Evolutionary conservation across 73 alveolate genomes (phyloP), one percentile per base, ranked within the genome.

Genomic region (Symbiodinium natans): DNA sequence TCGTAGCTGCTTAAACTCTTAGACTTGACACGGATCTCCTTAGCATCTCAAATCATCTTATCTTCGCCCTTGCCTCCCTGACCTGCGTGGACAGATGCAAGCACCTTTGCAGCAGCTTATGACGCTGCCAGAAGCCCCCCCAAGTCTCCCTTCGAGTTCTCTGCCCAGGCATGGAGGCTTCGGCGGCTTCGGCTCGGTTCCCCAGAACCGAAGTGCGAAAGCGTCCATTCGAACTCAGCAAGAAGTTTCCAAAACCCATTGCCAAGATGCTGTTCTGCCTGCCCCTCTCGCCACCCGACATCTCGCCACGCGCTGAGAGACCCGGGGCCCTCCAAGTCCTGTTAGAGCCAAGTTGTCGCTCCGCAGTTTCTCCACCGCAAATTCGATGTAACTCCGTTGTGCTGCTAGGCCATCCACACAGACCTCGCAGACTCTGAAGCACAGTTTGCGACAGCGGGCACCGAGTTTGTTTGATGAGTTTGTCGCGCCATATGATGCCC

Each of bases 381-480:
- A 46, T 9, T 46, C 21, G 21, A 46, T 46, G 13, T 13, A 46
- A 46, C 59, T 9, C 59, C 59, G 6, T 46, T 46, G 59, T 46
- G 13, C 13, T 13, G 21, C 59, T 31, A 63, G 77, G 77, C 77
- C 77, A 63, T 63, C 77, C 68, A n/a, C n/a, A n/a, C n/a, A n/a
- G n/a, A n/a, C n/a, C 59, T 63, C 77, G 36, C 36, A 27, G 36
- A 34, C 84, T n/a, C 41, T 73, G 27, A 73, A 73, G 84, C 40
- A 29, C 84, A 73, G 84, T 73, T 27, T 73, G 95, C 42, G 42
- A 40, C 86, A 56, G 25, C 73, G 77, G 43, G 95, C 95, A 11
- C 95, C 95, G 19, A 88, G 95, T 27, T 82, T 88, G 15, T 88
- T 88, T 68, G 95, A 88, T 68, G 95, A 88, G 31, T 25, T 88